Percentiles rank a stretch among this genome's conserved stretches.
Evolutionary conservation across 75 land plant species (phyloP).

Genomic region (Pseudotsuga menziesii): DNA sequence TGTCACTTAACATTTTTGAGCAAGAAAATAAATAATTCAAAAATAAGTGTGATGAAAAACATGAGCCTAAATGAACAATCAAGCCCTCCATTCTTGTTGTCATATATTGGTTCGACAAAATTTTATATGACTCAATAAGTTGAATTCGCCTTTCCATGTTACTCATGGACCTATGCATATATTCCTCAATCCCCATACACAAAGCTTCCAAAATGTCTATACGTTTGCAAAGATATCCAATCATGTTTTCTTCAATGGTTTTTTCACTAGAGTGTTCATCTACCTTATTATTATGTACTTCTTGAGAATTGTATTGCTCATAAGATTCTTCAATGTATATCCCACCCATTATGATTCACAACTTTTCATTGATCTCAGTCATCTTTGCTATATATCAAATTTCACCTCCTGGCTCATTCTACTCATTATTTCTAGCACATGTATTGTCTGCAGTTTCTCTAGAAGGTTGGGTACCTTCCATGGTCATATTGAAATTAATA

Average conservation of each 20-base stretch:
- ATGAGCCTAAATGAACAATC: neutral
- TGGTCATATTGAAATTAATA: neutral
- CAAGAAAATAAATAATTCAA: neutral
- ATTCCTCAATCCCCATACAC: slow-evolving; percentile 60
- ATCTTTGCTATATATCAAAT: neutral
- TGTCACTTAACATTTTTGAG: neutral
- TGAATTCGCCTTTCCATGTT: slow-evolving; percentile 55
- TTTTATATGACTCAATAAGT: slow-evolving; percentile 28
- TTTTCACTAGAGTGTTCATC: neutral
- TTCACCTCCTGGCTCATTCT: neutral
- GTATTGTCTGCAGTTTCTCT: neutral
- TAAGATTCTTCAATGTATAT: neutral
- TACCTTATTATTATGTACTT: slow-evolving; percentile 5
- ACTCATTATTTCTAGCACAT: neutral
- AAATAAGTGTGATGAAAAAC: neutral
- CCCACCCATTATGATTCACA: neutral
- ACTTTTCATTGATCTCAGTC: neutral
- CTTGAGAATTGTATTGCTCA: neutral
- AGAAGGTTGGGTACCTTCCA: neutral
- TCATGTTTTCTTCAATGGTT: slow-evolving; percentile 17
- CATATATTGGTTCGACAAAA: neutral
- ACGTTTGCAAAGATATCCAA: slow-evolving; percentile 42
- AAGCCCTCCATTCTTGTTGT: slow-evolving; percentile 1
- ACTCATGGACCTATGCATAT: slow-evolving; percentile 40
- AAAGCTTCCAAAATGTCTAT: slow-evolving; percentile 50